Evolutionary conservation across 441 rosid genomes (phyloP), one percentile per base, ranked within the genome.

Genomic region (Pelargonium australe): DNA sequence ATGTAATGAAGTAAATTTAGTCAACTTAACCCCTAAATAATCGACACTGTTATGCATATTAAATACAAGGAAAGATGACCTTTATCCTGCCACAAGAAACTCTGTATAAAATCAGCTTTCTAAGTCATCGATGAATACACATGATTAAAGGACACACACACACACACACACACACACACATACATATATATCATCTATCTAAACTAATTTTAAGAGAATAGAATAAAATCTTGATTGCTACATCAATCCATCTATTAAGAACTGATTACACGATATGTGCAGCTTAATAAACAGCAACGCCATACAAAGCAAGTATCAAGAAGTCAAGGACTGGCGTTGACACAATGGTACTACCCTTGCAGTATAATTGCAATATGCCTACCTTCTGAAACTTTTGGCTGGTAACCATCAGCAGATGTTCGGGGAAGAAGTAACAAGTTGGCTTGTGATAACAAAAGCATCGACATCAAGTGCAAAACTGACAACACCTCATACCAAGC

Each of bases 391-490:
- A 88, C 91, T 85, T 86, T 92, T 71, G 92, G 89, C 68, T 83
- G 95, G 80, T 85, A 69, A 64, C 88, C 92, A 84, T 88, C 95
- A 49, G 80, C 74, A 57, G 95, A 88, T 71, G 89, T 85, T 80
- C 93, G 85, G 43, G 98, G 98, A 80, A 90, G 90, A 76, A 95
- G 96, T 53, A 89, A 82, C 75, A 89, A 81, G 81, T 90, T 95
- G 84, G 97, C 96, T 77, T 89, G 95, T 66, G 94, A 89, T 77
- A 95, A 70, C 55, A 79, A 84, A 71, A 90, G 82, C 88, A 87
- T 89, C 19, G 99, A 98, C 98, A 92, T 90, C 85, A 95, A 82
- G 84, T 95, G 99, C 85, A 95, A 83, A 73, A 95, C 92, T 40
- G 99, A 95, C 80, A 95, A 81, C 49, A 90, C 80, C 84, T 92